Evolutionary conservation across 352 stramenopile species (phyloP).

Genomic region (Phytophthora kernoviae): DNA sequence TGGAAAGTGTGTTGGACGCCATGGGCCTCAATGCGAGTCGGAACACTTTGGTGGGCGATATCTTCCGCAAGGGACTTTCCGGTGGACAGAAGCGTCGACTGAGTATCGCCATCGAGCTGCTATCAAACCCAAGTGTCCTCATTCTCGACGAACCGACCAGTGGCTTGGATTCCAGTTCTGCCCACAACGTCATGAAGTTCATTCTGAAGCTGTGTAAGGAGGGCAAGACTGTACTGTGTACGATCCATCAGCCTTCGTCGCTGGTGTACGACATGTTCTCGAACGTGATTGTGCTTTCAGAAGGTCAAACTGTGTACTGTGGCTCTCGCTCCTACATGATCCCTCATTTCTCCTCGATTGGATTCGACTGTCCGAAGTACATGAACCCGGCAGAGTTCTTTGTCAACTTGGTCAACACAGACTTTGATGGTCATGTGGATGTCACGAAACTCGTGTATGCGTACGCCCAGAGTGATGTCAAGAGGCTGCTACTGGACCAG

Average conservation of each 20-base stretch:
- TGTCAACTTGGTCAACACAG: constrained; percentile 53
- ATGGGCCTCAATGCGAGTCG: constrained; percentile 53
- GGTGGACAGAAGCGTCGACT: constrained; percentile 85
- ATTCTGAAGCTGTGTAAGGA: constrained; percentile 38
- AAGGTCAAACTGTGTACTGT: constrained; percentile 42
- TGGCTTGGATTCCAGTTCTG: constrained; percentile 51
- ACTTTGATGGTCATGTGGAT: constrained; percentile 53
- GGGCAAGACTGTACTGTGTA: constrained; percentile 58
- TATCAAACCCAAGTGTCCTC: constrained; percentile 71
- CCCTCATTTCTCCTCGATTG: constrained; percentile 41
- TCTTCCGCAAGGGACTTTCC: constrained; percentile 77
- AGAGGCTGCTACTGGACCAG: constrained; percentile 8
- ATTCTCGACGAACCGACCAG: constrained; percentile 81
- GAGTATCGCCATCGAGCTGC: constrained; percentile 78
- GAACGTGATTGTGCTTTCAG: constrained; percentile 62
- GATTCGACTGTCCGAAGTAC: constrained; percentile 47
- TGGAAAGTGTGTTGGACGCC: constrained; percentile 56
- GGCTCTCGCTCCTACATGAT: constrained; percentile 47
- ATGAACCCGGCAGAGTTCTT: constrained; percentile 68
- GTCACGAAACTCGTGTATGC: constrained; percentile 26
- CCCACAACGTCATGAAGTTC: constrained; percentile 56
- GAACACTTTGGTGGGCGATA: constrained; percentile 71
- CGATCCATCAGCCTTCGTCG: constrained; percentile 76
- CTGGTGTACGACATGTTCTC: constrained; percentile 65
- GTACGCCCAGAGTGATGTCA: constrained; percentile 25